phyloP scores from a whole-genome alignment of 176 grass and related monocot genomes.

The Oryza meridionalis region DNA sequence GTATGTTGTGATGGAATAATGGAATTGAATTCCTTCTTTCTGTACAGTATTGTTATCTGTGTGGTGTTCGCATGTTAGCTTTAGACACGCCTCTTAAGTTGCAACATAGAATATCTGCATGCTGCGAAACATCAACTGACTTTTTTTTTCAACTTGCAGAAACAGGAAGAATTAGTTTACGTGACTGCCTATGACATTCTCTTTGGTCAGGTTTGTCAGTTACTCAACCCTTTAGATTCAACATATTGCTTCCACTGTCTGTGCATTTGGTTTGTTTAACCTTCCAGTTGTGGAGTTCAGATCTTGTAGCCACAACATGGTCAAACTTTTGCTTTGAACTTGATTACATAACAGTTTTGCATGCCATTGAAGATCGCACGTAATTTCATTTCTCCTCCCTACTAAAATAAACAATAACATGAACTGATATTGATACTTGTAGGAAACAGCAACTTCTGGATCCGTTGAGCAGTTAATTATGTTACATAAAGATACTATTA shows the following conservation, averaged over 20 bases:
- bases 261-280: conserved; percentile 7
- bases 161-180: conserved; percentile 79
- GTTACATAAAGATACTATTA: conserved; percentile 65
- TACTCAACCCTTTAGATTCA: conserved; percentile 25
- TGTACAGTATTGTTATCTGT: conserved; percentile 14
- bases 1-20: conserved; percentile 20
- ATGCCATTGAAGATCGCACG: conserved; percentile 9
- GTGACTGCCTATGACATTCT: conserved; percentile 85
- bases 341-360: background rate
- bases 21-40: background rate
- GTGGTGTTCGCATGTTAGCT: background rate
- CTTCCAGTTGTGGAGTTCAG: background rate
- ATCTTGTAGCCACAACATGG: background rate
- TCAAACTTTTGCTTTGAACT: background rate
- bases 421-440: conserved; percentile 25
- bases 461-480: conserved; percentile 69
- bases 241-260: background rate
- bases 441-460: conserved; percentile 68
- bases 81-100: background rate
- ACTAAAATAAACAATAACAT: conserved; percentile 22
- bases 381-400: background rate
- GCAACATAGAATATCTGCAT: background rate
- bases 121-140: background rate
- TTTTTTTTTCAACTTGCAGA: conserved; percentile 51
- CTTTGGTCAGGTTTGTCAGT: conserved; percentile 84